Base-by-base conservation (phyloP, 1,139 yeast genomes). In the Debaryomyces psychrophilus region DNA sequence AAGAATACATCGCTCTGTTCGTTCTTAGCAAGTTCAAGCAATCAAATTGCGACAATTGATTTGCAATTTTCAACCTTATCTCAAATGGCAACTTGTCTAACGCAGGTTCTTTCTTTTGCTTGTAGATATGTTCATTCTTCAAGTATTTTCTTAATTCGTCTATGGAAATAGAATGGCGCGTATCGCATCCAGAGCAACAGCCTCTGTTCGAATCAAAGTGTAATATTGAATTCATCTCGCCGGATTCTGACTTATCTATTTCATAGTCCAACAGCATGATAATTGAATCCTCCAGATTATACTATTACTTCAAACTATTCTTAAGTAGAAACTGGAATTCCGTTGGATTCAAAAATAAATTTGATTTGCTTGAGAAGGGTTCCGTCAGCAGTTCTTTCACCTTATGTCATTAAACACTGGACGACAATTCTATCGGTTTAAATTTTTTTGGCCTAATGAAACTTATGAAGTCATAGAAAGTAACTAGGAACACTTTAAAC, bases 31-130 rank as follows among this genome's bases (percentile, higher is more conserved):
- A 53, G 46, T 56, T 67, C 8, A 75, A 51, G 28, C 73, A 61
- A 49, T 74, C 81, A 45, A 68, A 65, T 52, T 78, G 83, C 12
- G 71, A 60, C 23, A 77, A 55, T n/a, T 63, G 49, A 27, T 62
- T 58, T 6, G 73, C 63, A 3, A 78, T 65, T 18, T 50, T 44
- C 12, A 57, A 43, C 14, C 70, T 55, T 15, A 77, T 57, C 50
- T 77, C 83, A 26, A 59, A 52, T 1, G 82, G 81, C 9, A 73
- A 59, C 28, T 44, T 47, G 25, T 58, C 61, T n/a, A 67, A 50
- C 1, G 59, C 39, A 11, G 2, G n/a, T 9, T n/a, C 18, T n/a
- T 7, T 38, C 3, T 11, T 35, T 22, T 15, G 34, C 9, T 28
- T 28, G 15, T 26, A 4, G 17, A 44, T 37, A 27, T 39, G 34